A percentile compares a stretch with the other conserved stretches of the same genome.
Evolutionary conservation across 1,139 yeast genomes (phyloP).

Genomic region (Taiozyma sp.): DNA sequence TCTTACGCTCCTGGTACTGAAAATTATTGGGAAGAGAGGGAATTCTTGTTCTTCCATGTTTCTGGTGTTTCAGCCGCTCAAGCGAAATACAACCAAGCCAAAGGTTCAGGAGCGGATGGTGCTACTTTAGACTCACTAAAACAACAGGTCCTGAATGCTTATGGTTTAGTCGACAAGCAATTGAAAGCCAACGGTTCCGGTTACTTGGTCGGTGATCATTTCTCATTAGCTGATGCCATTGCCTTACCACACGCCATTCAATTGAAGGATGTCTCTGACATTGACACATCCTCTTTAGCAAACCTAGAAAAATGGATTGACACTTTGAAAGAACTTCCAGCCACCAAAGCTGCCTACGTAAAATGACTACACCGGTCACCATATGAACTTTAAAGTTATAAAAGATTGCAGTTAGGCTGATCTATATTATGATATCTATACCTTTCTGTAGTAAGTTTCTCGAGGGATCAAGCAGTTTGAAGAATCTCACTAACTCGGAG

Average conservation of each 20-base stretch:
- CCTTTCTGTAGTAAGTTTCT: conserved; percentile 17
- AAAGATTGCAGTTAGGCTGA: neutral
- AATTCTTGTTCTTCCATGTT: conserved; percentile 46
- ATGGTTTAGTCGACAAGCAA: conserved; percentile 43
- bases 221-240: conserved; percentile 49
- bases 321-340: conserved; percentile 31
- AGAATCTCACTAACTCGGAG: conserved; percentile 42
- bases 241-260: conserved; percentile 33
- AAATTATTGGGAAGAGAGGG: conserved; percentile 41
- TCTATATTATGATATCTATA: neutral
- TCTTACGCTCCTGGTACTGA: conserved; percentile 37
- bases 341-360: conserved; percentile 22
- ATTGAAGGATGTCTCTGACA: conserved; percentile 27
- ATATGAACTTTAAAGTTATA: neutral
- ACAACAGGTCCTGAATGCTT: conserved; percentile 38
- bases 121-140: conserved; percentile 38
- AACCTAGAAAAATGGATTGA: conserved; percentile 37
- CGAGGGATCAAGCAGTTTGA: conserved; percentile 37
- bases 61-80: conserved; percentile 58
- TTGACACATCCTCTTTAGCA: conserved; percentile 31
- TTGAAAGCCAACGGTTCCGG: conserved; percentile 38
- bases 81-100: conserved; percentile 48
- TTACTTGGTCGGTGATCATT: conserved; percentile 50
- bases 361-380: neutral
- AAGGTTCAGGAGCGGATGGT: conserved; percentile 39